phyloP scores from a whole-genome alignment of 75 land plant genomes.

The Cryptomeria japonica region DNA sequence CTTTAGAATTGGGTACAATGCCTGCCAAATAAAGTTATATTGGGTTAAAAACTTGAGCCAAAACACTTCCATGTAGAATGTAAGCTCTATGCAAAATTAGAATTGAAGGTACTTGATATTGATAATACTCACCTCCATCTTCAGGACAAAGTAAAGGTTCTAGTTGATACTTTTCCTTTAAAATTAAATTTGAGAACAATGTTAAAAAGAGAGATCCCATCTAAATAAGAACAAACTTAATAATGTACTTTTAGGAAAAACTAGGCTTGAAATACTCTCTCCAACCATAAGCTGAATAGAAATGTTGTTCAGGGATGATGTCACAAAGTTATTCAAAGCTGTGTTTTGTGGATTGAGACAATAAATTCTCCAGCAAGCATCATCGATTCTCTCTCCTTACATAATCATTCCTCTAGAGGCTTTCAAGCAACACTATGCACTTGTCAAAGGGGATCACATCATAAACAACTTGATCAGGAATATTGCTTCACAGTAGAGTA shows the following conservation, averaged over 20 bases:
- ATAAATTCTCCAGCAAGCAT: not conserved
- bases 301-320: not conserved
- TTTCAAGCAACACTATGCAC: no score
- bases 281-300: not conserved
- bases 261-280: not conserved
- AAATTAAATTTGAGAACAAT: not conserved
- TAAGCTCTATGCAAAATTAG: constrained; percentile 5
- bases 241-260: not conserved
- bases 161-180: not conserved
- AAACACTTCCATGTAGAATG: not conserved
- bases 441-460: no score
- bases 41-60: not conserved
- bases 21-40: constrained; percentile 37
- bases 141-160: not conserved
- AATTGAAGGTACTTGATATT: not conserved
- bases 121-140: not conserved
- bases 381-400: no score
- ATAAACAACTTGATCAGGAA: no score
- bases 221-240: not conserved
- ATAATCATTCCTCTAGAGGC: no score
- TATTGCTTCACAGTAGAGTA: no score
- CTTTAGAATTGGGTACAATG: constrained; percentile 81
- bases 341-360: not conserved
- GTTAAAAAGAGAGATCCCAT: not conserved
- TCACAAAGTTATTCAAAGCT: not conserved